Evolutionary conservation across 2,329 filamentous ascomycete species (phyloP).

Genomic region (Lachnellula arida): DNA sequence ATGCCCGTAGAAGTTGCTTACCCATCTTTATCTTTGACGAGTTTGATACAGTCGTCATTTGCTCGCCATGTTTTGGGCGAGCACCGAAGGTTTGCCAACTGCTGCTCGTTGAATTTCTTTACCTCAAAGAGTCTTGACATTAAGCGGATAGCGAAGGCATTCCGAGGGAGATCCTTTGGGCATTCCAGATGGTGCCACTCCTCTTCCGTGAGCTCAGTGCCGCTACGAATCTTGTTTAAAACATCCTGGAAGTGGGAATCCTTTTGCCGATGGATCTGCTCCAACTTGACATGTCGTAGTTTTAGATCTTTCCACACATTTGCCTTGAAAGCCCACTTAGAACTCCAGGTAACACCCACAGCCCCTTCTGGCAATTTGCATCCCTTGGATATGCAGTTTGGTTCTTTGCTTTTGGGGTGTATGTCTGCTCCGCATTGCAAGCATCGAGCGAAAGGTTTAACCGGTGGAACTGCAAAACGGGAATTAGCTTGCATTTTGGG

Average conservation of each 20-base stretch:
- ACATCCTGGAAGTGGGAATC: slow-evolving; percentile 23
- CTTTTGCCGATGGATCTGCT: slow-evolving; percentile 29
- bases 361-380: not conserved
- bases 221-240: slow-evolving; percentile 27
- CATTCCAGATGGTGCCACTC: slow-evolving; percentile 23
- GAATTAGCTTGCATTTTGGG: too few species aligned
- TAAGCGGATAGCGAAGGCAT: slow-evolving; percentile 18
- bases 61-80: slow-evolving; percentile 14
- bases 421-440: slow-evolving; percentile 15
- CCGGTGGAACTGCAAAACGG: slow-evolving; percentile 18
- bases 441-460: slow-evolving; percentile 23
- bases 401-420: not conserved
- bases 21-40: not conserved
- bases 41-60: slow-evolving; percentile 10
- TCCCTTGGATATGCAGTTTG: not conserved
- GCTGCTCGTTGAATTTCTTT: slow-evolving; percentile 11
- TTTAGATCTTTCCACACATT: slow-evolving; percentile 22
- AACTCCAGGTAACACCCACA: not conserved
- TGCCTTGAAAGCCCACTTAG: slow-evolving; percentile 29
- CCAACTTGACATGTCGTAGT: slow-evolving; percentile 21
- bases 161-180: slow-evolving; percentile 10
- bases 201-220: slow-evolving; percentile 7
- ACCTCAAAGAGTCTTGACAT: slow-evolving; percentile 23
- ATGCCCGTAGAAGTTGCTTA: too few species aligned
- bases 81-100: slow-evolving; percentile 9